Evolutionary conservation across 1,284 basidiomycete species (phyloP), one percentile per base, ranked within the genome.

Genomic region (Ceratobasidium sp.): DNA sequence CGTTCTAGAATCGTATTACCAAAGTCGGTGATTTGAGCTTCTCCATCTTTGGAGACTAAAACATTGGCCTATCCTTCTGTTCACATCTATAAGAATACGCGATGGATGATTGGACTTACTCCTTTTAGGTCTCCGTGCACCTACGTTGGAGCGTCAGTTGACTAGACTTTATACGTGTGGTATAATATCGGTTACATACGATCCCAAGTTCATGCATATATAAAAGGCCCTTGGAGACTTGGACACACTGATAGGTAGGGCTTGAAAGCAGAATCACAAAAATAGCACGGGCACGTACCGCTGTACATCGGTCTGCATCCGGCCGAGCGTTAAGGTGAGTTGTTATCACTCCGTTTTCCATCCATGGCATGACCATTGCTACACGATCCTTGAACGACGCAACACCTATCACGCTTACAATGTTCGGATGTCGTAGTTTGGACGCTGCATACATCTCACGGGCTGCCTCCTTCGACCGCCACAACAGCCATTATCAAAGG

Each of bases 391-490:
- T 42, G 35, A 49, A 64, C 20, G 37, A 11, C 5, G 58, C 58
- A 7, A 74, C 33, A 8, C 71, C 60, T 3, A 37, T 42, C 37
- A 64, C 28, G 10, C 28, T 60, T 23, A 74, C n/a, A 2, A 74
- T 33, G 26, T 74, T 7, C 13, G 28, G 13, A 23, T 74, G 71
- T n/a, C 35, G 11, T 11, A 60, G 61, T 33, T 54, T 74, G 28
- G 71, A 74, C 60, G 45, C 61, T 6, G 35, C 31, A 53, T 74
- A 74, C n/a, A 74, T 35, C 31, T 74, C 71, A 33, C 35, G 71
- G 15, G 49, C 49, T 10, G 33, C 35, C 20, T 13, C 17, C 71
- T 74, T 33, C 31, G 13, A n/a, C 13, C 39, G 39, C 5, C 39
- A 42, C 13, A 42, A 42, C 39, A 42, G 39, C 13, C 5, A 13